phyloP scores from a whole-genome alignment of 805 yeast species.

The Candida nitratophila region DNA sequence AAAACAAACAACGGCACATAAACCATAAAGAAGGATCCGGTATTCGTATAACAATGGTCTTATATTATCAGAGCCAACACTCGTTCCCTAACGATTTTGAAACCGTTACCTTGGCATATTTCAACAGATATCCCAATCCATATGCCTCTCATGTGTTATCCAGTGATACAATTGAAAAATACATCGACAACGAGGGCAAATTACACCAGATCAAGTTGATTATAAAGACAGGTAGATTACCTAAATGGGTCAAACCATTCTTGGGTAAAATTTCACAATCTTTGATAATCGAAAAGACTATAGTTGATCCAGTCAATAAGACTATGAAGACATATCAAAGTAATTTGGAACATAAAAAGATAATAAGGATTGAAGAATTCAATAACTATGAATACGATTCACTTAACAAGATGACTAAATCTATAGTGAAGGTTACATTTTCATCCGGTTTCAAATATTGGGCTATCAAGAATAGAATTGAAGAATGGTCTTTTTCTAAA shows the following conservation, averaged over 20 bases:
- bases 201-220: conserved; percentile 69
- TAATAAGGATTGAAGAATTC: conserved; percentile 74
- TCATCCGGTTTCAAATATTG: conserved; percentile 53
- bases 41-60: too few relatives aligned
- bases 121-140: conserved; percentile 73
- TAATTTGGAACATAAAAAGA: conserved; percentile 75
- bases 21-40: too few relatives aligned
- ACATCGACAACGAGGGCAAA: conserved; percentile 54
- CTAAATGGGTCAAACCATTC: conserved; percentile 70
- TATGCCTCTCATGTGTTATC: conserved; percentile 80
- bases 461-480: conserved; percentile 69
- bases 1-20: too few relatives aligned
- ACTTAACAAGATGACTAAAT: conserved; percentile 30
- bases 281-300: conserved; percentile 76
- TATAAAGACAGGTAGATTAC: conserved; percentile 73
- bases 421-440: conserved; percentile 52
- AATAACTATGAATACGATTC: conserved; percentile 42
- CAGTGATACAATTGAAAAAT: conserved; percentile 63
- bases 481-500: conserved; percentile 68
- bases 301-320: conserved; percentile 55
- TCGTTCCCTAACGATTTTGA: conserved; percentile 57
- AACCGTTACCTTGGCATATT: conserved; percentile 70
- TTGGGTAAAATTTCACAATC: conserved; percentile 62
- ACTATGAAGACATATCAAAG: conserved; percentile 65
- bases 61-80: conserved; percentile 50